Evolutionary conservation across 106 monocot genomes (phyloP), one percentile per base, ranked within the genome.

Genomic region (Ottelia alismoides): DNA sequence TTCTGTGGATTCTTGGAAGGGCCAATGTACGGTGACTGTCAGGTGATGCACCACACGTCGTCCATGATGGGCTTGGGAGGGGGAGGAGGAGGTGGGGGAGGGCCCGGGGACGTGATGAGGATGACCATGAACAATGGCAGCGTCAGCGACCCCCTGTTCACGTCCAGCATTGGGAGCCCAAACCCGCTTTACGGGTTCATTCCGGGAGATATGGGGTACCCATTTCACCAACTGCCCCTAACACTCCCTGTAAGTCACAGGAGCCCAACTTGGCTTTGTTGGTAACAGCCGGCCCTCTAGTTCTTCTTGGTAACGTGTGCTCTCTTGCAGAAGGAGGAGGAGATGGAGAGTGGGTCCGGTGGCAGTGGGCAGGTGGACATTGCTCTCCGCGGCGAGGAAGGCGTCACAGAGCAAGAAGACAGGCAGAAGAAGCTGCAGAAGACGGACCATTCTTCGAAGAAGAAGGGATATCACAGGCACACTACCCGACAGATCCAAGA

Each of bases 401-500:
- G 19, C 47, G 16, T 45, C 60, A 17, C 52, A 30, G 1, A 31
- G 28, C 29, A 54, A 53, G 3, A 51, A 28, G 4, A 25, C 23
- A 32, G 7, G 5, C 59, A 16, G 46, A 17, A 22, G 19, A 21
- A 19, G 53, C 58, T 17, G 18, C 52, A 19, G 27, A 56, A 30
- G 55, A 47, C 26, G 55, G 66, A 49, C 22, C 32, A 63, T 54
- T 35, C 30, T 17, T 51, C 44, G n/a, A 91, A 84, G 73, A 77
- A 78, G 80, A 91, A 91, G 72, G 75, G 90, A 0, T 85, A 91
- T 62, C 90, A 91, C 70, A 79, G 90, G 47, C 90, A 91, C 72
- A 85, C 81, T 26, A 61, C 84, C 10, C 74, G 63, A 40, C 90
- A 91, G 81, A 91, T 85, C 50, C 84, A 85, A 56, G 78, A 84